Evolutionary conservation across 371 early-diverging fungal genomes (phyloP).

Genomic region (Mucor circinelloides): DNA sequence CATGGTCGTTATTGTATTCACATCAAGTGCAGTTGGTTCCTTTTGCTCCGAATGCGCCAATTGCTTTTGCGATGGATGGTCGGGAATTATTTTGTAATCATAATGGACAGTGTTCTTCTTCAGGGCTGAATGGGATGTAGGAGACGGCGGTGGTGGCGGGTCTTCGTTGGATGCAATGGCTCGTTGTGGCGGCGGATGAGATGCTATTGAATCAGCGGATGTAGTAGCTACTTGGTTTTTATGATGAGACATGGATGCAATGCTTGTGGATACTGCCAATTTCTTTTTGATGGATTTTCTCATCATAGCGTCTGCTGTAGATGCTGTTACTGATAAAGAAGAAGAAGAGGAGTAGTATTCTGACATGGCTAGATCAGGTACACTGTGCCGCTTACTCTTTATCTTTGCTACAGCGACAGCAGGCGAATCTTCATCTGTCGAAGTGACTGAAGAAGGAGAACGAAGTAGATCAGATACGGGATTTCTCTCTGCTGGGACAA

Average conservation of each 20-base stretch:
- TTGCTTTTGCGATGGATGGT: neutral
- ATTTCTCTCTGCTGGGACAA: conserved; percentile 17
- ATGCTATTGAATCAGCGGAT: neutral
- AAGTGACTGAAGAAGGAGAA: conserved; percentile 8
- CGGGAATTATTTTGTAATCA: conserved; percentile 16
- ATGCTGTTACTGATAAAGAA: neutral
- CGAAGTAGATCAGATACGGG: conserved; percentile 14
- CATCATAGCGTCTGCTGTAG: neutral
- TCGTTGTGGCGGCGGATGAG: neutral
- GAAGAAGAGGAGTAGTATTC: conserved; percentile 6
- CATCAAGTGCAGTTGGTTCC: neutral
- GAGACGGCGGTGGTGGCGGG: neutral
- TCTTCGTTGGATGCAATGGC: neutral
- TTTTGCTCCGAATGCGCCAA: neutral
- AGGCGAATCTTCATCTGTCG: neutral
- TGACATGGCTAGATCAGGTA: neutral
- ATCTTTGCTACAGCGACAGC: neutral
- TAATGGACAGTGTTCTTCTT: conserved; percentile 1
- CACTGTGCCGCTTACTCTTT: neutral
- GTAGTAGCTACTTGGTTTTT: neutral
- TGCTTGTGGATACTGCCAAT: neutral
- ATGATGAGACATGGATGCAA: neutral
- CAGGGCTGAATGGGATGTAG: conserved; percentile 3
- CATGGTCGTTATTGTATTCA: neutral
- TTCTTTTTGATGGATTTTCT: neutral